Base-by-base conservation (phyloP, 306 rosid genomes). In the Trichosanthes cucumerina region DNA sequence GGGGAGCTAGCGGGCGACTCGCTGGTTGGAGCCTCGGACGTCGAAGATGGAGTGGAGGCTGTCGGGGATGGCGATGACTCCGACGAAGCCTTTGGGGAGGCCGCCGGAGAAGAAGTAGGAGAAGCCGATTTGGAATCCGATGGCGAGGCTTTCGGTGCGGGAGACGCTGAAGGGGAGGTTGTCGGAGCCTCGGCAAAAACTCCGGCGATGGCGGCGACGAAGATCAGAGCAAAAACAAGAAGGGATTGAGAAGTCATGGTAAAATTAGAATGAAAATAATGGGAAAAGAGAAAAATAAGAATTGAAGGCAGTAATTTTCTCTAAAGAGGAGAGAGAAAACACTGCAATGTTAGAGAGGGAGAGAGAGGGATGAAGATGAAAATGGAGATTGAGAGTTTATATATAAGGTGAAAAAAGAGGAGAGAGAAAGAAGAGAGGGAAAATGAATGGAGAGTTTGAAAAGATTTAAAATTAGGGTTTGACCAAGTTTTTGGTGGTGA, bases 401-500 rank as follows among this genome's bases (percentile, higher is more conserved):
- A 73, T 73, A 52, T 2, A 74, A 49, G 49, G 47, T 24, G 9
- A 36, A 52, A 31, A 26, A 24, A 54, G 15, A 44, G 31, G 77
- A 72, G 59, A 72, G 77, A 72, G 59, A 72, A 21, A 62, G n/a
- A 6, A 13, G 78, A 73, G 24, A 49, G 47, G 19, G 28, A 49
- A 39, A 76, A 76, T 54, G 33, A 14, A 76, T 34, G 65, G 33
- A 19, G 79, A 9, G 52, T 19, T 53, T 18, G 33, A 21, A 56
- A 34, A 21, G 23, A 14, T 64, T 16, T 53, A 36, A n/a, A 76
- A 60, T 76, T 33, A 23, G 33, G 58, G 77, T 72, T 43, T 70
- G 76, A 70, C 76, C 13, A 44, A 44, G 54, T 44, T 70, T 65
- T 41, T 12, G 76, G 76, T 69, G 36, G 75, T 69, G 34, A 69